Base-by-base conservation (phyloP, 805 yeast genomes). In the Brettanomyces sp. region DNA sequence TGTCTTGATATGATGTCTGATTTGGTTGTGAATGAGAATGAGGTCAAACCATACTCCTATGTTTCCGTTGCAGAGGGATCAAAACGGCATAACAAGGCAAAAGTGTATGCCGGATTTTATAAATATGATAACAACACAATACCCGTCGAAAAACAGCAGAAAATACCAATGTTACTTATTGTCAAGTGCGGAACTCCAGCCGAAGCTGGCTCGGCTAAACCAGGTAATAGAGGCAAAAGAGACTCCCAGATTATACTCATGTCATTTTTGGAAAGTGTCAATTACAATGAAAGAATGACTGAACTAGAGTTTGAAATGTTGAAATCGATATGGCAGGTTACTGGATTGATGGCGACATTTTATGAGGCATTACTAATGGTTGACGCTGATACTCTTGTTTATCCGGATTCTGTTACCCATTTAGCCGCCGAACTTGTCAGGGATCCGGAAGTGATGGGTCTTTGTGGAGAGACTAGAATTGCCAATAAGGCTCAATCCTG, bases 1-100 rank as follows among this genome's bases (percentile, higher is more conserved):
- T 89, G 82, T 18, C 65, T 93, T 49, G 77, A 77, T 39, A 82
- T 93, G 90, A 87, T 93, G 93, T 77, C 82, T 9, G 88, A 84
- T 56, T 77, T 89, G 55, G 73, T 77, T 6, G 70, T 74, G 34
- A 85, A 87, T 0, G 74, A 72, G 8, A 95, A 87, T 18, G 80
- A 86, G 13, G 96, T 88, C 5, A 66, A 77, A 58, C 77, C 97
- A 0, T 73, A 80, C 57, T 89, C 97, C 0, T 91, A 93, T 62
- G 95, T 93, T 35, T 95, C 98, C 6, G 97, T 93, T 37, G 95
- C 96, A 3, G 85, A 85, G 55, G 99, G 99, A 55, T 56, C 85
- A 4, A 93, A 88, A 67, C 82, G 99, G 62, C 99, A 93, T 60
- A 93, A 93, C 62, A 89, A 90, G 96, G 97, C 99, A 28, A 91